Evolutionary conservation across 2,329 filamentous ascomycete genomes (phyloP).

Genomic region (Aspergillus novoparasiticus): DNA sequence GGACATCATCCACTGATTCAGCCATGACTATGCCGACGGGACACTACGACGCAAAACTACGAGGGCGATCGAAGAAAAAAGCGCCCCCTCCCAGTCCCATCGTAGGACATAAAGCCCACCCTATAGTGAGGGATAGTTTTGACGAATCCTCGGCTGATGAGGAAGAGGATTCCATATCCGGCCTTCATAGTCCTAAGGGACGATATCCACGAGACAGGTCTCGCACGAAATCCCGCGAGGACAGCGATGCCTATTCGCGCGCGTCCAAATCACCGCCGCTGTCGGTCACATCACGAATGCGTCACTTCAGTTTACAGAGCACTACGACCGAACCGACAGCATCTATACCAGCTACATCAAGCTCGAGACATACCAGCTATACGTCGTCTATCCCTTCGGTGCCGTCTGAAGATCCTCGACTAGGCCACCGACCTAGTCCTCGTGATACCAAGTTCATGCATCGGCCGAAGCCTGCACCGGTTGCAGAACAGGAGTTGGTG

Average conservation of each 20-base stretch:
- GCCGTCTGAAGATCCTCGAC: conserved; percentile 30
- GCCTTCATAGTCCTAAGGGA: not conserved
- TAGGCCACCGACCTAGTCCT: conserved; percentile 19
- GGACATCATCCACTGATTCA: conserved; percentile 17
- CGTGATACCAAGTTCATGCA: conserved; percentile 25
- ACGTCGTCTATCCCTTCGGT: conserved; percentile 33
- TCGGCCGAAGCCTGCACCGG: conserved; percentile 19
- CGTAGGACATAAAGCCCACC: not conserved
- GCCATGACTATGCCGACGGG: conserved; percentile 29
- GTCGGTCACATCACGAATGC: conserved; percentile 42
- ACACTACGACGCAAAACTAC: conserved; percentile 35
- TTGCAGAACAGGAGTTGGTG: conserved; percentile 33
- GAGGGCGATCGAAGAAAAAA: conserved; percentile 21
- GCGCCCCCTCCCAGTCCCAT: not conserved
- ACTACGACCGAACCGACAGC: conserved; percentile 28
- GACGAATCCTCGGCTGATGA: conserved; percentile 29
- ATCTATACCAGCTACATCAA: conserved; percentile 30
- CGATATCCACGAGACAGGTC: conserved; percentile 2
- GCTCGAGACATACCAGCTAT: conserved; percentile 37
- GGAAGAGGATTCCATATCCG: conserved; percentile 19
- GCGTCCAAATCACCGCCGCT: conserved; percentile 39
- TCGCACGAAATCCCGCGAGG: conserved; percentile 10
- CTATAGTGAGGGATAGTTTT: not conserved
- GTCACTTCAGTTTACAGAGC: conserved; percentile 37
- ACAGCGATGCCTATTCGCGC: conserved; percentile 25